Conservation (phyloP, 2,329 filamentous ascomycete genomes). For the Xylaria sp. region DNA sequence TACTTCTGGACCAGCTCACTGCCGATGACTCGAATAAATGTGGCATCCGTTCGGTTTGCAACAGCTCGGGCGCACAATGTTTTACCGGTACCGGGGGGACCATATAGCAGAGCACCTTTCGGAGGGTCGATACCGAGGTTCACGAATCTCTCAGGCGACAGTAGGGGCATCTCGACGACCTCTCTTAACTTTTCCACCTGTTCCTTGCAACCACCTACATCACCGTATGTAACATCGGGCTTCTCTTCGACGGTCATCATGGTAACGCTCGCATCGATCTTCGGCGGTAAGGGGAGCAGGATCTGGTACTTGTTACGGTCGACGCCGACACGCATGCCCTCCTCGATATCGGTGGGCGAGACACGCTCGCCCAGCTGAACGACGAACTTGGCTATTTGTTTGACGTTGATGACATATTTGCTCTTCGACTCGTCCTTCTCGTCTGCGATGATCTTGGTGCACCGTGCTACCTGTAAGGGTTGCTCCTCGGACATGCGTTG, state of each 20-base stretch:
- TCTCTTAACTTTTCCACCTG: slow-evolving; percentile 99
- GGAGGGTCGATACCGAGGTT: slow-evolving; percentile 99
- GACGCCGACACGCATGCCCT: slow-evolving; percentile 98
- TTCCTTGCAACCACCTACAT: slow-evolving; percentile 99
- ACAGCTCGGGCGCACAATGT: slow-evolving; percentile 97
- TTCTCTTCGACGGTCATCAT: slow-evolving; percentile 99
- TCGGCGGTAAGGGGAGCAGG: slow-evolving; percentile 91
- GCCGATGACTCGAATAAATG: slow-evolving; percentile 98
- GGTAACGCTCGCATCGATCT: slow-evolving; percentile 98
- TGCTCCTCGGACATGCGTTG: slow-evolving; percentile 99
- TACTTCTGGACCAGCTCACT: slow-evolving; percentile 99
- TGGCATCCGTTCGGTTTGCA: slow-evolving; percentile 96
- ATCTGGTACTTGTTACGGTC: slow-evolving; percentile 99
- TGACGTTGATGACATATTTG: slow-evolving; percentile 99
- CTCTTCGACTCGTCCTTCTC: slow-evolving; percentile 96
- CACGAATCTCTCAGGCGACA: slow-evolving; percentile 97
- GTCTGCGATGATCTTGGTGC: slow-evolving; percentile 98
- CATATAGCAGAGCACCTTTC: slow-evolving; percentile 96
- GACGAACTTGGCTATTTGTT: slow-evolving; percentile 99
- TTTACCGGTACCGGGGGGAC: slow-evolving; percentile 98
- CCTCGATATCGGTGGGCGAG: slow-evolving; percentile 97
- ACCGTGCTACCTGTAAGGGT: slow-evolving; percentile 94
- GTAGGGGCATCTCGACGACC: slow-evolving; percentile 96
- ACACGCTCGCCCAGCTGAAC: slow-evolving; percentile 97
- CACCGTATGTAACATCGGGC: slow-evolving; percentile 97